Evolutionary conservation across 2,329 filamentous ascomycete species (phyloP).

Genomic region (Ophidiomyces ophidiicola): DNA sequence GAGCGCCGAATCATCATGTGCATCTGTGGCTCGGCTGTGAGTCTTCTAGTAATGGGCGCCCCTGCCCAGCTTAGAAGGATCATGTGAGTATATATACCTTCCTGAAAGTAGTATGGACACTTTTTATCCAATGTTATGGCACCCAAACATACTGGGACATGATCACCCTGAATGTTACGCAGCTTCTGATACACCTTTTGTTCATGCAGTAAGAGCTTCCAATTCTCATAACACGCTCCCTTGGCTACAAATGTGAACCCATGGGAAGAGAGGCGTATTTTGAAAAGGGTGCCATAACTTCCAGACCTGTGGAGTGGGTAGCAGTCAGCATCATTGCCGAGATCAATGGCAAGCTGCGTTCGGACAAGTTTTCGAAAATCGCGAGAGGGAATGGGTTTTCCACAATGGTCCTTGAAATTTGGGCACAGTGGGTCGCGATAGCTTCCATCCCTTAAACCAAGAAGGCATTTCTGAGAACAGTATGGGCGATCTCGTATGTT

Average conservation of each 20-base stretch:
- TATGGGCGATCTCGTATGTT: constrained; percentile 10
- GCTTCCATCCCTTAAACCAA: constrained; percentile 26
- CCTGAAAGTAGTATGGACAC: constrained; percentile 7
- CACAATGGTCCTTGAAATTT: neutral
- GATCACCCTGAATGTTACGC: constrained; percentile 1
- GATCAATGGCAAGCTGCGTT: constrained; percentile 10
- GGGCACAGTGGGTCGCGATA: constrained; percentile 2
- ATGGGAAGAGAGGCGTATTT: constrained; percentile 9
- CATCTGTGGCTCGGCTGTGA: neutral
- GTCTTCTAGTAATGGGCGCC: neutral
- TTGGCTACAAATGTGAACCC: constrained; percentile 11
- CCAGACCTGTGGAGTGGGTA: constrained; percentile 4
- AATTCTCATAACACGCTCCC: neutral
- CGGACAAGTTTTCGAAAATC: constrained; percentile 1
- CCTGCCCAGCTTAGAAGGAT: constrained; percentile 10
- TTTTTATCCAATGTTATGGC: constrained; percentile 3
- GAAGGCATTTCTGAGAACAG: constrained; percentile 16
- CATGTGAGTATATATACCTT: constrained; percentile 8
- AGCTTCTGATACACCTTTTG: constrained; percentile 3
- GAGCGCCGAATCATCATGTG: neutral
- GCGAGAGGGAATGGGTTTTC: neutral
- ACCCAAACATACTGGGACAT: constrained; percentile 10
- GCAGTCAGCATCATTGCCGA: constrained; percentile 9
- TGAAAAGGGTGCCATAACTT: constrained; percentile 10
- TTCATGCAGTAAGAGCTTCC: constrained; percentile 1